These are phyloP conservation scores for Raffaelea albimanens DNA, from an alignment of 2,329 filamentous ascomycete genomes.

Conservation along the genomic window DNA sequence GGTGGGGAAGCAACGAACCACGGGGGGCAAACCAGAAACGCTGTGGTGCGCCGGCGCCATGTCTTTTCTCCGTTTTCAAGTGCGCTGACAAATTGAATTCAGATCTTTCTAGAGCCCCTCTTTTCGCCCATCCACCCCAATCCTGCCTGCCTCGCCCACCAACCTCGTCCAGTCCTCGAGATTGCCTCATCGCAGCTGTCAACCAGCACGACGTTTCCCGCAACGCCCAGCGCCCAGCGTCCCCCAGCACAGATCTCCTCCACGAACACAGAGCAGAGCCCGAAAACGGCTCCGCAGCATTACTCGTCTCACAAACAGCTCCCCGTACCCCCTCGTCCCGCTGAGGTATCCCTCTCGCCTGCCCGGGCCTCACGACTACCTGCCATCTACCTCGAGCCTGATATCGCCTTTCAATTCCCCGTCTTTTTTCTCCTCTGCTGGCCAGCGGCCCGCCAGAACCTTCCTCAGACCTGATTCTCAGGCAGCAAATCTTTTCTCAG, in stretches of 20 bases:
- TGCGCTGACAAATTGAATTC: slow-evolving; percentile 18
- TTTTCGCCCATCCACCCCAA: slow-evolving; percentile 8
- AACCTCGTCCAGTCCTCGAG: too few relatives aligned
- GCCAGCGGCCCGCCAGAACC: background rate
- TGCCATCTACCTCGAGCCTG: background rate
- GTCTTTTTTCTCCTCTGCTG: slow-evolving; percentile 9
- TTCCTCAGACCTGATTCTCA: background rate
- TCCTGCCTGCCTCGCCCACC: too few relatives aligned
- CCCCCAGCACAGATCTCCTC: too few relatives aligned
- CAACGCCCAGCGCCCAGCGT: too few relatives aligned
- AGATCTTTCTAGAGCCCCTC: slow-evolving; percentile 14
- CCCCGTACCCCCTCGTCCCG: too few relatives aligned
- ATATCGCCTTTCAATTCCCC: slow-evolving; percentile 1
- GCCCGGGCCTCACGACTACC: too few relatives aligned
- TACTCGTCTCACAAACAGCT: too few relatives aligned
- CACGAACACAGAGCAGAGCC: too few relatives aligned
- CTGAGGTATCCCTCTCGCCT: too few relatives aligned
- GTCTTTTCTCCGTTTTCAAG: background rate
- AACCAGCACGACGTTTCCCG: too few relatives aligned
- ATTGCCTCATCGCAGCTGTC: too few relatives aligned
- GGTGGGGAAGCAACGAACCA: background rate
- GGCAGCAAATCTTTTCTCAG: slow-evolving; percentile 11
- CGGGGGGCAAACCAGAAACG: background rate
- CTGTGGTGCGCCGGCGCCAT: background rate
- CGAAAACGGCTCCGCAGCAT: too few relatives aligned